phyloP scores from a whole-genome alignment of 495 filamentous ascomycete genomes.

The Parachaetomium inaequale region DNA sequence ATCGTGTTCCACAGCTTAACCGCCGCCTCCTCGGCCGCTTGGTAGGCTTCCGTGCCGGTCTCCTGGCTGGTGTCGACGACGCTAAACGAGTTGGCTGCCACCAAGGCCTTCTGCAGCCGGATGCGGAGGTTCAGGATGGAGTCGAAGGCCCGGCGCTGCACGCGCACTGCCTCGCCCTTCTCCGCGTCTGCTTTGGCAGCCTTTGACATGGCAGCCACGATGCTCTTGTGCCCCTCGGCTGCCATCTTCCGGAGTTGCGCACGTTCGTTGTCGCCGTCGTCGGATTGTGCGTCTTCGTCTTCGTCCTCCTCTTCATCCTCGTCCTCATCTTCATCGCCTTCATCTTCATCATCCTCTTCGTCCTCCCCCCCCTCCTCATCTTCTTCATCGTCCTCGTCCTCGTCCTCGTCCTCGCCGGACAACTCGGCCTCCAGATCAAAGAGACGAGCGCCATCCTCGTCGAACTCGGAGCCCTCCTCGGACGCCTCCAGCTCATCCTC shows the following conservation, averaged over 20 bases:
- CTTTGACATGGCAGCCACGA: conserved; percentile 65
- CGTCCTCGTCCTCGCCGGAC: conserved; percentile 42
- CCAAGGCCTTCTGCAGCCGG: conserved; percentile 82
- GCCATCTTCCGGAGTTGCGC: conserved; percentile 58
- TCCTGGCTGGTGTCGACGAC: conserved; percentile 37
- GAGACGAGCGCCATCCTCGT: conserved; percentile 25
- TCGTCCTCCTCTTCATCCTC: conserved; percentile 39
- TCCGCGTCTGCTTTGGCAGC: conserved; percentile 72
- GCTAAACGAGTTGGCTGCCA: conserved; percentile 74
- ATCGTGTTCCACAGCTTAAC: conserved; percentile 82
- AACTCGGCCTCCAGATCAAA: conserved; percentile 31
- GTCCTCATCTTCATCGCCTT: conserved; percentile 40
- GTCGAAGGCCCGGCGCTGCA: conserved; percentile 81
- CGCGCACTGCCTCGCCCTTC: conserved; percentile 81
- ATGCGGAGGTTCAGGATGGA: conserved; percentile 82
- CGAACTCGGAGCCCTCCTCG: conserved; percentile 32
- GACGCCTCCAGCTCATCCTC: conserved; percentile 19
- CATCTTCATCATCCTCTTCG: conserved; percentile 36
- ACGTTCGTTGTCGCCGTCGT: conserved; percentile 35
- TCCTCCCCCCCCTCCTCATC: conserved; percentile 38
- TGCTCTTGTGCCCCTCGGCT: conserved; percentile 64
- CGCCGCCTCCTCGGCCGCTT: conserved; percentile 83
- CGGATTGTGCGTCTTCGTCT: conserved; percentile 30
- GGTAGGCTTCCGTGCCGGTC: conserved; percentile 47
- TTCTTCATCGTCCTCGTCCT: conserved; percentile 40